phyloP scores from a whole-genome alignment of 1,139 yeast genomes.

The Ashbya aceris region DNA sequence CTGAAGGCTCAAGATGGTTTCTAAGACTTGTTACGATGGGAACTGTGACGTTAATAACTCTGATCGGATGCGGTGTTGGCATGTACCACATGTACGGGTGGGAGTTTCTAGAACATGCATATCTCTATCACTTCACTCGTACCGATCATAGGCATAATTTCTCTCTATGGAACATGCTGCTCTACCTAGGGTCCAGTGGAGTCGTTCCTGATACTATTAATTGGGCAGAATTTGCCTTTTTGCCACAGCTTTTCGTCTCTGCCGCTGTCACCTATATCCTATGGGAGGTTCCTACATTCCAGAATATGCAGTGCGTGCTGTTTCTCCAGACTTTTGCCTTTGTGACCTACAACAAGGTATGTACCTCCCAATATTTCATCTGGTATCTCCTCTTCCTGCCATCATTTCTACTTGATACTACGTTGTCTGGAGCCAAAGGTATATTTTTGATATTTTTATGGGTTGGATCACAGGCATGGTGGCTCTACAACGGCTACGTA shows the following conservation, averaged over 20 bases:
- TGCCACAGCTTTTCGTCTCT: constrained; percentile 62
- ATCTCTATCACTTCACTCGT: constrained; percentile 72
- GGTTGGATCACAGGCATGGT: constrained; percentile 61
- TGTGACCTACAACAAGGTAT: constrained; percentile 86
- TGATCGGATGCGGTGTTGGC: constrained; percentile 38
- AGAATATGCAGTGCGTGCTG: constrained; percentile 42
- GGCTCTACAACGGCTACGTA: constrained; percentile 73
- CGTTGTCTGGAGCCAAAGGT: constrained; percentile 30
- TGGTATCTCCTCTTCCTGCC: constrained; percentile 89
- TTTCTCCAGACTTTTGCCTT: constrained; percentile 88
- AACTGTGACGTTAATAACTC: constrained; percentile 30
- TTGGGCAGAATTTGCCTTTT: constrained; percentile 49
- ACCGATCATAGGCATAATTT: constrained; percentile 93
- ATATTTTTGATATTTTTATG: constrained; percentile 42
- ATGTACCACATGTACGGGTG: constrained; percentile 66
- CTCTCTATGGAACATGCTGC: constrained; percentile 69
- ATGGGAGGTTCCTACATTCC: constrained; percentile 13
- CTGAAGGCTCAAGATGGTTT: constrained; percentile 26
- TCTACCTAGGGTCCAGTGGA: constrained; percentile 54
- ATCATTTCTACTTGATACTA: constrained; percentile 43
- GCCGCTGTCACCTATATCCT: constrained; percentile 12
- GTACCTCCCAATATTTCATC: constrained; percentile 87
- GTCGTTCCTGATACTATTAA: constrained; percentile 14
- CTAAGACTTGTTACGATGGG: constrained; percentile 22
- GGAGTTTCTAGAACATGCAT: constrained; percentile 72